Evolutionary conservation across 192 early-diverging fungal species (phyloP), one percentile per base, ranked within the genome.

Genomic region (Coemansia biformis): DNA sequence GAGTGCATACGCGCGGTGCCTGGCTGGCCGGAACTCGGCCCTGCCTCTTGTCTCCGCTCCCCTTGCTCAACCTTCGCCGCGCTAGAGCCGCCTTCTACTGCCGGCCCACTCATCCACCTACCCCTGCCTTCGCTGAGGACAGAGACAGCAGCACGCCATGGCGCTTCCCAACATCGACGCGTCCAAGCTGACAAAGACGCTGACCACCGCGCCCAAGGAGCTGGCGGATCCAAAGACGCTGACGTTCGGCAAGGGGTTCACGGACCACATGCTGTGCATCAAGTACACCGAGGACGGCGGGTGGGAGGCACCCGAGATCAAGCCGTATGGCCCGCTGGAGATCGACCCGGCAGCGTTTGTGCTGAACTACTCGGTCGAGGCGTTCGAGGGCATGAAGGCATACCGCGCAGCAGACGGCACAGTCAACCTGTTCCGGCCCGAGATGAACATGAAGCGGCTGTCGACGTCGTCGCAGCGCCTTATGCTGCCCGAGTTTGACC

Each of bases 391-490:
- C 24, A 80, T 87, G 75, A 90, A 91, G 72, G 89, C 91, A 23
- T 98, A 91, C 78, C 90, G 91, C 59, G 90, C 92, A 47, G 85
- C 83, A 42, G 55, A 89, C 5, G 91, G 92, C 22, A 87, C 83
- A 23, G 85, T 93, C 51, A 83, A 92, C 43, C 70, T 98, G 46
- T 98, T 98, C 81, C 80, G 95, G 24, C 95, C 95, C 3, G 84
- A 93, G 35, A 91, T 92, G 86, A 98, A 98, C 82, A 92, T 98
- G 92, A 76, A 80, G 64, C 83, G 95, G 16, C 76, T 98, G 60
- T 72, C 80, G 35, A 79, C 59, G 13, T 91, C 90, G 35, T 86
- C 90, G n/a, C 69, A 81, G 40, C 84, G 95, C 46, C 79, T 98
- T 48, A 82, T 88, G 43, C 77, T 98, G 47, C 95, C 95, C 8